Evolutionary conservation across 2,329 filamentous ascomycete species (phyloP), one percentile per base, ranked within the genome.

Genomic region (Emmonsia crescens): DNA sequence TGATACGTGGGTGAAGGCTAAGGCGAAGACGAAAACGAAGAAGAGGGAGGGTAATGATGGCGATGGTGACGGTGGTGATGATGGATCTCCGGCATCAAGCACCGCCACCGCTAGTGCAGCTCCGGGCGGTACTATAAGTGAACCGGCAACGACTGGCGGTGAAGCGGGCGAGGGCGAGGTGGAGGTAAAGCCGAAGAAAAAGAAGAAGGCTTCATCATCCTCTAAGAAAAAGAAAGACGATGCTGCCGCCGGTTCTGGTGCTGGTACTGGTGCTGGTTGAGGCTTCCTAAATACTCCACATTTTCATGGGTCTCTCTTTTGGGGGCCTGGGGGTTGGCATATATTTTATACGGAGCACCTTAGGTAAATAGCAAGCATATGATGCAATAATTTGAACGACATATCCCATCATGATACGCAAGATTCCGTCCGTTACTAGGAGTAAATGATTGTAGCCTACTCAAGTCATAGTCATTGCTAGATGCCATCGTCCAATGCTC

Each of bases 21-120:
- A 65, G 5, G 51, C 61, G 24, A 62, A 62, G 63, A 62, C 61
- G 55, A 65, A 66, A 54, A 69, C 66, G 61, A 70, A 67, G 62
- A 69, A 66, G 48, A 68, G 66, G 57, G 63, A 63, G 61, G 56
- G 55, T 8, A n/a, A n/a, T 10, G 49, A n/a, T 31, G 16, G 19
- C 4, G 29, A 29, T 4, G 49, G 49, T 36, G 52, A 14, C 19
- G 10, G 12, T 14, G 33, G 52, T 40, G 33, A 21, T 5, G 10
- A 40, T 16, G n/a, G 12, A 36, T 16, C 33, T 16, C 8, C 21
- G 21, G 27, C 21, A 27, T 19, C 31, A 40, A 21, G 29, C n/a
- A 4, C 36, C 29, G n/a, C 27, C 12, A 19, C 38, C n/a, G 12
- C 54, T n/a, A 16, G 16, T 29, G 14, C 10, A 46, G 9, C n/a